phyloP scores from a whole-genome alignment of 345 rosid genomes.

The Pistacia vera region DNA sequence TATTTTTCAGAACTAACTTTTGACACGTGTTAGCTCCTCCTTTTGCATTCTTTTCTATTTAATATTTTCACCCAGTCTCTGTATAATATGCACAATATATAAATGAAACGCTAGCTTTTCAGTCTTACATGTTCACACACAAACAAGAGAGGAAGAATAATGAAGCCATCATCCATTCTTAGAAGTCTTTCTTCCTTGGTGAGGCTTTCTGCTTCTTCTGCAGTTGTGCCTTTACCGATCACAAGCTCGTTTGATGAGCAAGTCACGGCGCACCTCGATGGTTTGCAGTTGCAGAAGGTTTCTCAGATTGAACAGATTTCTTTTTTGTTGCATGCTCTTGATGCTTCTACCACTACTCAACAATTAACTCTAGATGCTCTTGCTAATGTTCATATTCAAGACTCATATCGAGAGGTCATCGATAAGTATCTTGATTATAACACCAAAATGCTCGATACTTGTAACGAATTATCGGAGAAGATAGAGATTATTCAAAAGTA shows the following conservation, averaged over 20 bases:
- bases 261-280: not conserved
- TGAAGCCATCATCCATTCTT: conserved; percentile 7
- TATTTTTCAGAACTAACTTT: not conserved
- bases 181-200: not conserved
- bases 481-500: conserved; percentile 2
- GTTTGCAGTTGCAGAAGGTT: not conserved
- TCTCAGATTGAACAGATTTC: not conserved
- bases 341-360: conserved; percentile 2
- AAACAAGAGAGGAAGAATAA: not conserved
- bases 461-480: conserved; percentile 3
- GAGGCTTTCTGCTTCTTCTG: conserved; percentile 5
- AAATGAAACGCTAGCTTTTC: not conserved
- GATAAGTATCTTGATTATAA: conserved; percentile 10
- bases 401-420: not conserved
- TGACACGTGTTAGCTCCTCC: not conserved
- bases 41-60: not conserved
- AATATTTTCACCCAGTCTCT: not conserved
- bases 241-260: conserved; percentile 6
- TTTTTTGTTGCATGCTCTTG: conserved; percentile 13
- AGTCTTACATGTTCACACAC: not conserved
- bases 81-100: not conserved
- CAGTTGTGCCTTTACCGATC: conserved; percentile 8
- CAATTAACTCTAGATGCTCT: not conserved
- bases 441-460: conserved; percentile 12
- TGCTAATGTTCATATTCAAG: not conserved